Evolutionary conservation across 1,284 basidiomycete genomes (phyloP), one percentile per base, ranked within the genome.

Genomic region (Cutaneotrichosporon sp.): DNA sequence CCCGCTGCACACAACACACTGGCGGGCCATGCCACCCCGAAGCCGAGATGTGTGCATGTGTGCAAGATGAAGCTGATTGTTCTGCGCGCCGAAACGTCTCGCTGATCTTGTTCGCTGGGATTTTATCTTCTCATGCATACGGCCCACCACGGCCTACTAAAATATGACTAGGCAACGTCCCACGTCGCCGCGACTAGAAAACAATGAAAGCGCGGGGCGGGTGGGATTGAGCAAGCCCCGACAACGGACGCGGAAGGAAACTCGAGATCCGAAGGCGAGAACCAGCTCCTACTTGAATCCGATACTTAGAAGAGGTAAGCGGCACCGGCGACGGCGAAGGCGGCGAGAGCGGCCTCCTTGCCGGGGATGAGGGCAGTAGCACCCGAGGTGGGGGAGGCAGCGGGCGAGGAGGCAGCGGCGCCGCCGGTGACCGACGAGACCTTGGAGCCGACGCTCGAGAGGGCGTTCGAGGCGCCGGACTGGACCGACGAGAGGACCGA

Each of bases 161-260:
- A n/a, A n/a, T n/a, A 54, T 38, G 36, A 18, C 43, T 46, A 57
- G 33, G 33, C n/a, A 53, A 53, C 33, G 51, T 53, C 51, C 33
- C 51, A 34, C 22, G 33, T 38, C 55, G 55, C 53, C 55, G 46
- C 55, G 55, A 57, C 55, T 57, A 20, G 45, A 50, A 57, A 18
- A 10, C 31, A 57, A 57, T 31, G 55, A 57, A 57, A 36, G 55
- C 55, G 46, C 55, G 55, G 10, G 46, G 55, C 55, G 55, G 47
- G 25, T 14, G 47, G 47, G 45, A 24, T 29, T 50, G 47, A 36
- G 46, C 33, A n/a, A 29, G 43, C 54, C 42, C 20, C 16, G 18
- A 45, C 20, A n/a, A 22, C 24, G 20, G 53, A 22, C 24, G 38
- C 3, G 14, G 29, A 4, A 29, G 29, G 29, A 29, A n/a, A 29